Conservation (phyloP, 2,329 filamentous ascomycete species). For the Hymenoscyphus fructigenus region DNA sequence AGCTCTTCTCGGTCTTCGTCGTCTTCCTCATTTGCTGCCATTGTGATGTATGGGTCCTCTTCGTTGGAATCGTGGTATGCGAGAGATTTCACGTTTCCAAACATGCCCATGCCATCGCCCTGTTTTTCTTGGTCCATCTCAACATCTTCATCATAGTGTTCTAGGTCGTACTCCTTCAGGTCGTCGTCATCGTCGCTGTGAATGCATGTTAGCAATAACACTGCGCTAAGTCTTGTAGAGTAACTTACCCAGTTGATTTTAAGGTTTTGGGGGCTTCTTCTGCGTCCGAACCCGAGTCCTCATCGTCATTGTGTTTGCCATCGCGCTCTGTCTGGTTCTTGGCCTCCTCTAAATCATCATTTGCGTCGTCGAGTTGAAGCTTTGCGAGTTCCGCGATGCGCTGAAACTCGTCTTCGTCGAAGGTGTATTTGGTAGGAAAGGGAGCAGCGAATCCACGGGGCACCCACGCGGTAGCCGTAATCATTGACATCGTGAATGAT, state of each 20-base stretch:
- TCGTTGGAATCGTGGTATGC: constrained; percentile 93
- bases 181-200: constrained; percentile 71
- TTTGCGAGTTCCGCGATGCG: constrained; percentile 58
- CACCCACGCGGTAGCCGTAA: constrained; percentile 59
- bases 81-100: constrained; percentile 90
- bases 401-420: constrained; percentile 58
- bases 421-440: constrained; percentile 56
- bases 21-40: constrained; percentile 63
- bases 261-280: constrained; percentile 32
- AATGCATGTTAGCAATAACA: background rate
- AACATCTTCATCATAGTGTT: constrained; percentile 89
- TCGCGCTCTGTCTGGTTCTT: constrained; percentile 37
- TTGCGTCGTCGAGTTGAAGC: constrained; percentile 78
- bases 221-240: background rate
- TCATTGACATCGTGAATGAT: constrained; percentile 46
- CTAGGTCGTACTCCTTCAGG: constrained; percentile 92
- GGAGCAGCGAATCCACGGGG: constrained; percentile 57
- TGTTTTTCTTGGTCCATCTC: constrained; percentile 59
- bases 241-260: constrained; percentile 43
- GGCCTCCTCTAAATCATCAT: constrained; percentile 73
- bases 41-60: constrained; percentile 94
- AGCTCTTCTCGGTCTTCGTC: constrained; percentile 91
- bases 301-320: constrained; percentile 39
- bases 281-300: constrained; percentile 38
- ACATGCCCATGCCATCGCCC: constrained; percentile 80